These are phyloP conservation scores for Platanthera guangdongensis DNA, from an alignment of 106 monocot species.

Conservation along the genomic window DNA sequence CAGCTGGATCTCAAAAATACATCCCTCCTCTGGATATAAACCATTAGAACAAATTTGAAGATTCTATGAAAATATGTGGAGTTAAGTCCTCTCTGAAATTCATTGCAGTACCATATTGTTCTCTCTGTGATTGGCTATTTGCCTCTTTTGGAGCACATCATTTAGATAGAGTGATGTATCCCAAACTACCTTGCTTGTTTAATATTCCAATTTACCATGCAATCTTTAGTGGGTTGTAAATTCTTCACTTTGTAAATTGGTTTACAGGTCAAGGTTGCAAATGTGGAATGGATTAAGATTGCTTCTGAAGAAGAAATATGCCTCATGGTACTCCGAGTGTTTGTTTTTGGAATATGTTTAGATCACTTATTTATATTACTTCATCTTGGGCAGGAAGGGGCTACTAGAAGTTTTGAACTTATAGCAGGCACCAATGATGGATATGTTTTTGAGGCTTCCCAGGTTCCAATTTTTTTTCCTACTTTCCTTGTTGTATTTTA, in stretches of 20 bases:
- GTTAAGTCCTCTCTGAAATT: too few species aligned
- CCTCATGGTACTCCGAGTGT: slow-evolving; percentile 58
- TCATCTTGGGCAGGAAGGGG: slow-evolving; percentile 54
- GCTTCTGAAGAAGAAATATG: slow-evolving; percentile 57
- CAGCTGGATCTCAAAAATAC: too few species aligned
- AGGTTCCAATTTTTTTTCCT: slow-evolving; percentile 34
- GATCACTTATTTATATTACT: not conserved
- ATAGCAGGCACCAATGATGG: slow-evolving; percentile 75
- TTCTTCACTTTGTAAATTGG: not conserved
- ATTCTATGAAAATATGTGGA: too few species aligned
- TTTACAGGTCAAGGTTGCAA: slow-evolving; percentile 75
- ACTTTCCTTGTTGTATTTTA: not conserved
- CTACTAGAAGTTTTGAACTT: slow-evolving; percentile 54
- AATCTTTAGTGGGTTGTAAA: not conserved
- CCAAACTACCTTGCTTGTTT: too few species aligned
- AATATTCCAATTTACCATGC: too few species aligned
- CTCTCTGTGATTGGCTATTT: too few species aligned
- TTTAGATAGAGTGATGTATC: too few species aligned
- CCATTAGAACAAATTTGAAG: too few species aligned
- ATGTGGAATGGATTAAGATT: slow-evolving; percentile 92
- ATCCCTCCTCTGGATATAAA: too few species aligned
- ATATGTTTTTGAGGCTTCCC: slow-evolving; percentile 61
- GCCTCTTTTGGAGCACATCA: too few species aligned
- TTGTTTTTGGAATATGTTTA: not conserved
- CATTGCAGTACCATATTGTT: too few species aligned